Percentiles rank a stretch among this genome's conserved stretches.
Evolutionary conservation across 140 eudicot genomes (phyloP).

Genomic region (Erigeron philadelphicus): DNA sequence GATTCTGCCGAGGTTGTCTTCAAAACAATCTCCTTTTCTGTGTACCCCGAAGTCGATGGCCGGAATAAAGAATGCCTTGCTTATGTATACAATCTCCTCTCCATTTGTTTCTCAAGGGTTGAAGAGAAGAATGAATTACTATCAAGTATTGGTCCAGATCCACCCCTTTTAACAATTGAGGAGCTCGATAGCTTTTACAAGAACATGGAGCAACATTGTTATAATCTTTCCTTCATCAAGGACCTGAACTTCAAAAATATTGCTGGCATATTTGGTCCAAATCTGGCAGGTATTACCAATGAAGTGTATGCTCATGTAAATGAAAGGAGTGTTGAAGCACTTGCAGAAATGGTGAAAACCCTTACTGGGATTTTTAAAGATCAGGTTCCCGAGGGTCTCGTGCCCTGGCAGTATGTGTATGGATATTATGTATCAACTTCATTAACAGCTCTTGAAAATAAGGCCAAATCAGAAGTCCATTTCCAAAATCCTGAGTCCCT

Average conservation of each 20-base stretch:
- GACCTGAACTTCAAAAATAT: slow-evolving; percentile 81
- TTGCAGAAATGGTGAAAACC: slow-evolving; percentile 69
- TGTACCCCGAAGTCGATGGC: slow-evolving; percentile 76
- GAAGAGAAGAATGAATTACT: slow-evolving; percentile 32
- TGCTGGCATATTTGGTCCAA: slow-evolving; percentile 52
- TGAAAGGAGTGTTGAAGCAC: slow-evolving; percentile 64
- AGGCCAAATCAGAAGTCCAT: slow-evolving; percentile 44
- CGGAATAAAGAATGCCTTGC: slow-evolving; percentile 67
- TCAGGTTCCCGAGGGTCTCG: slow-evolving; percentile 45
- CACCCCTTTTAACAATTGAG: slow-evolving; percentile 16
- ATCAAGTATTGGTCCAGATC: slow-evolving; percentile 17
- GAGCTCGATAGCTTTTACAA: slow-evolving; percentile 51
- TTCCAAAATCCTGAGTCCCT: slow-evolving; percentile 55
- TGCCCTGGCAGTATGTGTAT: slow-evolving; percentile 62
- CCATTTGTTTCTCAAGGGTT: slow-evolving; percentile 57
- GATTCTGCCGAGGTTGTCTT: slow-evolving; percentile 54
- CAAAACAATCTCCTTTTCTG: slow-evolving; percentile 43
- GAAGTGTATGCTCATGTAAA: slow-evolving; percentile 67
- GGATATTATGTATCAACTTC: slow-evolving; percentile 52
- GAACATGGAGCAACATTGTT: slow-evolving; percentile 64
- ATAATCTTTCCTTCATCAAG: slow-evolving; percentile 51
- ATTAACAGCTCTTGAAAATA: slow-evolving; percentile 44
- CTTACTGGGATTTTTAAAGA: slow-evolving; percentile 42
- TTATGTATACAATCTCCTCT: slow-evolving; percentile 60
- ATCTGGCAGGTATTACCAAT: slow-evolving; percentile 45